Conservation (phyloP, 768 basidiomycete genomes). For the Leccinellum rugosiceps region DNA sequence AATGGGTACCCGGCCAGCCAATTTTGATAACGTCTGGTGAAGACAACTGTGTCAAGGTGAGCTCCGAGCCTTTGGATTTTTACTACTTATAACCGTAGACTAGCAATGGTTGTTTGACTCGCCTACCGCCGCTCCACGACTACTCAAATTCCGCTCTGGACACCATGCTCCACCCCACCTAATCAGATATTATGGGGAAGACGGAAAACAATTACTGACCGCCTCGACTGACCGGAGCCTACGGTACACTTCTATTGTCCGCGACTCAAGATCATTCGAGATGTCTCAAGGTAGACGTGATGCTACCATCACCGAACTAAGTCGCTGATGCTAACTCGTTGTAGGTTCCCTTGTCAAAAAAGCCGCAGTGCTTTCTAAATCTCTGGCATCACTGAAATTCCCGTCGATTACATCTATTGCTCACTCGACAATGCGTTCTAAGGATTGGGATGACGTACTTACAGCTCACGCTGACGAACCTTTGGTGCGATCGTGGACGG, state of each 20-base stretch:
- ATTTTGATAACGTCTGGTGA: slow-evolving; percentile 85
- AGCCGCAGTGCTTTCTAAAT: slow-evolving; percentile 72
- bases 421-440: slow-evolving; percentile 74
- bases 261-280: slow-evolving; percentile 94
- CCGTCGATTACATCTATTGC: slow-evolving; percentile 76
- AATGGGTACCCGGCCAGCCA: slow-evolving; percentile 94
- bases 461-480: slow-evolving; percentile 86
- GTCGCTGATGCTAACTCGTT: slow-evolving; percentile 2
- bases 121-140: slow-evolving; percentile 76
- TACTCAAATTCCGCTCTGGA: slow-evolving; percentile 90
- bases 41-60: slow-evolving; percentile 94
- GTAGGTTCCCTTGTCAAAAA: slow-evolving; percentile 81
- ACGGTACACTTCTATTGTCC: slow-evolving; percentile 86
- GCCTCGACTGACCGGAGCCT: slow-evolving; percentile 87
- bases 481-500: slow-evolving; percentile 84
- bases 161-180: slow-evolving; percentile 89
- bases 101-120: slow-evolving; percentile 99
- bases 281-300: slow-evolving; percentile 75
- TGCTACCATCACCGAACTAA: not conserved
- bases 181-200: slow-evolving; percentile 94
- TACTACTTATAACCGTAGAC: slow-evolving; percentile 4
- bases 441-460: slow-evolving; percentile 97
- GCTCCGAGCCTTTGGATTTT: slow-evolving; percentile 1
- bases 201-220: slow-evolving; percentile 91
- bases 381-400: slow-evolving; percentile 79